These are phyloP conservation scores for Epicoccum nigrum DNA, from an alignment of 2,329 filamentous ascomycete species.

Conservation along the genomic window DNA sequence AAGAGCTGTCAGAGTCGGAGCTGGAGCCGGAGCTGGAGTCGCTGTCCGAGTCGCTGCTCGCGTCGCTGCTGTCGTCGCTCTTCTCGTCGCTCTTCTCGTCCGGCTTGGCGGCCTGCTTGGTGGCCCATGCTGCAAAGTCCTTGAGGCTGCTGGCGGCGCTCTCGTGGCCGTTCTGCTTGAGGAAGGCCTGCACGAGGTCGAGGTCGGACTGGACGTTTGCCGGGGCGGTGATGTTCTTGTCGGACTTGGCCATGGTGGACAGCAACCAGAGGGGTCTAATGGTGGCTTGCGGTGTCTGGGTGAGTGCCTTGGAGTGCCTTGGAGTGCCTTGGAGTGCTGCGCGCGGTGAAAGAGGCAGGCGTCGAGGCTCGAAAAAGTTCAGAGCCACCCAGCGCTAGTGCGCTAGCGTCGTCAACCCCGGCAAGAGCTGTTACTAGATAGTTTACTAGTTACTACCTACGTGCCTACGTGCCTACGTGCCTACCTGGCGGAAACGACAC, in stretches of 20 bases:
- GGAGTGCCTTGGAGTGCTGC: too few relatives aligned
- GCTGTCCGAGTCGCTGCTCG: constrained; percentile 35
- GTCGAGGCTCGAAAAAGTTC: constrained; percentile 24
- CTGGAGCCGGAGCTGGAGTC: constrained; percentile 28
- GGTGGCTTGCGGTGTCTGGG: neutral
- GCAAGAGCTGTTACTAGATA: too few relatives aligned
- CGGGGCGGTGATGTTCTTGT: constrained; percentile 26
- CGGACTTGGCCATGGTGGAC: constrained; percentile 33
- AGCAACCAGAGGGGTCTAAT: neutral
- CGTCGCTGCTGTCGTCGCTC: constrained; percentile 28
- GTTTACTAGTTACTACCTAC: too few relatives aligned
- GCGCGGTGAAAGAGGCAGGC: constrained; percentile 20
- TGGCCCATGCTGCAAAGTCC: constrained; percentile 40
- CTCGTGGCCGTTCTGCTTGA: constrained; percentile 42
- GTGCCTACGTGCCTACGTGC: too few relatives aligned
- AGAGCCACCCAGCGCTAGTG: constrained; percentile 22
- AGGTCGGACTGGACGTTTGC: constrained; percentile 24
- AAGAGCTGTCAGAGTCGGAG: constrained; percentile 44
- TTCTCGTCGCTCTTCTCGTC: constrained; percentile 43
- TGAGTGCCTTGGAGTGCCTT: too few relatives aligned
- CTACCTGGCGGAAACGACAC: constrained; percentile 11
- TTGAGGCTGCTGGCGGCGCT: constrained; percentile 38
- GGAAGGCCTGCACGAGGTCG: constrained; percentile 44
- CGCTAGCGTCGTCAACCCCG: neutral
- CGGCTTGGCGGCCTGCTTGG: constrained; percentile 16